phyloP scores from a whole-genome alignment of 1,284 basidiomycete genomes.

The Marasmius sp. region DNA sequence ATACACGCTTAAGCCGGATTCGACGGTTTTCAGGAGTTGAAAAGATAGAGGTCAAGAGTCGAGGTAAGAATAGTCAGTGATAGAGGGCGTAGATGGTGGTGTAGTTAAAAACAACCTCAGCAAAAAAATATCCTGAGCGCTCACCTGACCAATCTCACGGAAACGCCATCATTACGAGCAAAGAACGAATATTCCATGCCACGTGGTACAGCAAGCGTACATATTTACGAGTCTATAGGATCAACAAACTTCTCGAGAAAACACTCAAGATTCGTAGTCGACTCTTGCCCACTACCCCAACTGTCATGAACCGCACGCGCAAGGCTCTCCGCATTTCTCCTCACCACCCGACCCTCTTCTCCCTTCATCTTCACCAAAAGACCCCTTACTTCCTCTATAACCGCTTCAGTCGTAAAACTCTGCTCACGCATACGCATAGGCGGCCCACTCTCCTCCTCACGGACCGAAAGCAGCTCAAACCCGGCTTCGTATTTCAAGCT shows the following conservation, averaged over 20 bases:
- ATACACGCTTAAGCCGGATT: too few species aligned
- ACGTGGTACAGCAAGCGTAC: too few species aligned
- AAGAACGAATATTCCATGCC: too few species aligned
- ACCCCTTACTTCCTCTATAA: constrained; percentile 4
- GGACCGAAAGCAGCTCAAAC: background rate
- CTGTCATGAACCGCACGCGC: background rate
- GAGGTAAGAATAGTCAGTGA: too few species aligned
- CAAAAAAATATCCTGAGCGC: too few species aligned
- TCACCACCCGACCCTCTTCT: constrained; percentile 5
- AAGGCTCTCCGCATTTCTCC: constrained; percentile 8
- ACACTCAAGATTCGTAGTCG: background rate
- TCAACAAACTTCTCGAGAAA: constrained; percentile 1
- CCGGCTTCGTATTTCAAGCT: background rate
- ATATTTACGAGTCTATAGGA: too few species aligned
- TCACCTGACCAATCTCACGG: too few species aligned
- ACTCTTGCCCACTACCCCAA: constrained; percentile 10
- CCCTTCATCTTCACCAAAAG: constrained; percentile 6
- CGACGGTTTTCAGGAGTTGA: too few species aligned
- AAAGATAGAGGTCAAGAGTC: too few species aligned
- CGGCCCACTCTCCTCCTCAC: background rate
- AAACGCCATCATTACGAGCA: too few species aligned
- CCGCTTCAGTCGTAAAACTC: constrained; percentile 8
- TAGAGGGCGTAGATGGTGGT: too few species aligned
- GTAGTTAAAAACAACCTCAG: too few species aligned
- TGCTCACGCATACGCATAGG: constrained; percentile 1